Evolutionary conservation across 805 yeast genomes (phyloP), one percentile per base, ranked within the genome.

Genomic region (Kuraishia floccosa): DNA sequence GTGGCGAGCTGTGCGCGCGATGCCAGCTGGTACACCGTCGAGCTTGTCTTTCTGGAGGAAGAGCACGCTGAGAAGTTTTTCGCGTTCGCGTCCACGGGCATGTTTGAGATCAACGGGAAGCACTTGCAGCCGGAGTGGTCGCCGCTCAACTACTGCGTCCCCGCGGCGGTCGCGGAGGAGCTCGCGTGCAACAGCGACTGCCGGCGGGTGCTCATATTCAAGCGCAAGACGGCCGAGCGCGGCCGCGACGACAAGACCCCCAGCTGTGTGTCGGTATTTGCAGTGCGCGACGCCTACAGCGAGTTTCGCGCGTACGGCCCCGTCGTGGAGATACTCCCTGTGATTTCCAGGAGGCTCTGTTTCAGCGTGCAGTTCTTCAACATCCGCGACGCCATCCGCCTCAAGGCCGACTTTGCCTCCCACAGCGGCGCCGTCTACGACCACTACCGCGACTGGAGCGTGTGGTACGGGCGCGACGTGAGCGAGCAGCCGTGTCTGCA

Each of bases 381-480:
- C 40, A 64, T 77, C 4, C 49, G 65, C 22, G 57, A 74, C 11
- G 82, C 91, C 0, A 66, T 81, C 16, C 44, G 48, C 5, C 84
- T 79, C 3, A 76, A 74, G 49, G 54, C 47, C 27, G 35, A 42
- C 3, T 35, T 29, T 11, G 22, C 7, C 22, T 7, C 7, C 22
- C 9, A 19, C 22, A 19, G 7, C 22, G 10, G 7, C 22, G 56
- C 51, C 2, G 50, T 76, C 40, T 44, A 56, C 32, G 40, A 39
- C 4, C 72, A 65, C 40, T 81, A 76, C 42, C 49, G 47, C 8
- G 68, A 58, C 4, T 82, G 91, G 91, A 51, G 60, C 6, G 52
- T 76, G 2, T 67, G 75, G 72, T 82, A 70, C 40, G 82, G 79
- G 0, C 65, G 63, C 27, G 93, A 82, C 48, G 68, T 70, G 2